These are phyloP conservation scores for Coemansia sp. DNA, from an alignment of 192 early-diverging fungal genomes.

Conservation along the genomic window DNA sequence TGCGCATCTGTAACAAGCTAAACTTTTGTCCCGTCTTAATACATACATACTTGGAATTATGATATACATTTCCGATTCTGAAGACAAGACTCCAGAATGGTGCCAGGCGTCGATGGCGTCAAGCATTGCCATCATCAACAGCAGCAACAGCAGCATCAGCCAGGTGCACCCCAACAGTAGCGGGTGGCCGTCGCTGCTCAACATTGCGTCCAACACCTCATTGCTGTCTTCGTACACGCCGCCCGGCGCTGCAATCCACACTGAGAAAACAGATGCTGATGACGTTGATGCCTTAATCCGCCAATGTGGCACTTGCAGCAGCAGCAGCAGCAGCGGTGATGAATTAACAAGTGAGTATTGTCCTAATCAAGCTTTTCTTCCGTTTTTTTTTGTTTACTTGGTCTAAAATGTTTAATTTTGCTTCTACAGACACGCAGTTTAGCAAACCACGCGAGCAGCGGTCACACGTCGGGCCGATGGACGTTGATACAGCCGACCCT, in stretches of 20 bases:
- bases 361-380: background rate
- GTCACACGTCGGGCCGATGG: constrained; percentile 40
- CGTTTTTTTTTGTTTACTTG: background rate
- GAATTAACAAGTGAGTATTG: constrained; percentile 3
- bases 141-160: constrained; percentile 7
- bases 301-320: background rate
- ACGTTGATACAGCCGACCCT: constrained; percentile 35
- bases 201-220: constrained; percentile 25
- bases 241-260: constrained; percentile 2
- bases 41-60: background rate
- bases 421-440: constrained; percentile 22
- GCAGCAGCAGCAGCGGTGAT: constrained; percentile 2
- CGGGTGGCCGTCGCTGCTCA: constrained; percentile 42
- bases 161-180: constrained; percentile 17
- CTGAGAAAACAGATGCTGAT: constrained; percentile 21
- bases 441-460: constrained; percentile 11
- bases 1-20: too few relatives aligned
- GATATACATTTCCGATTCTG: constrained; percentile 7
- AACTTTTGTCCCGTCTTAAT: too few relatives aligned
- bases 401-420: constrained; percentile 21
- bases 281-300: constrained; percentile 11
- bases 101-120: constrained; percentile 7
- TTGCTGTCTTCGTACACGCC: constrained; percentile 40
- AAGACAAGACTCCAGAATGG: background rate
- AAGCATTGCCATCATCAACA: constrained; percentile 13